Percentiles rank a stretch among this genome's conserved stretches.
phyloP scores from a whole-genome alignment of 1,139 yeast genomes.

The Zygoascus sp. region DNA sequence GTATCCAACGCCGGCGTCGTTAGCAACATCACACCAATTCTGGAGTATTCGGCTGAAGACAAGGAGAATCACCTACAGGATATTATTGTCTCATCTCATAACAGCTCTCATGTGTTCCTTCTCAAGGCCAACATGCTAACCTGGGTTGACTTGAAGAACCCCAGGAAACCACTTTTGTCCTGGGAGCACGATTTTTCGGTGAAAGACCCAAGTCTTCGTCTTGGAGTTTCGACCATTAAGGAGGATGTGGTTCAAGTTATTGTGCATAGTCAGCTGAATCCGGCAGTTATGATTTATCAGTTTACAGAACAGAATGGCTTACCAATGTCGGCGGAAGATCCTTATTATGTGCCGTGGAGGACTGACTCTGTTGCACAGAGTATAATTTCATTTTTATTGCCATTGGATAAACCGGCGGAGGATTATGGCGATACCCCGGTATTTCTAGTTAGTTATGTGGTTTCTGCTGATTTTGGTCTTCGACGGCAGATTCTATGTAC shows the following conservation, averaged over 20 bases:
- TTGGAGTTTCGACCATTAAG: conserved; percentile 35
- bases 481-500: conserved; percentile 21
- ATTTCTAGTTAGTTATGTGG: conserved; percentile 13
- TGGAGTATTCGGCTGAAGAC: conserved; percentile 5
- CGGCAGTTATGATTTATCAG: conserved; percentile 42
- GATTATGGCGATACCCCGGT: neutral
- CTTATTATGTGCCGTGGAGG: conserved; percentile 28
- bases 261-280: conserved; percentile 42
- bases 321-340: conserved; percentile 44
- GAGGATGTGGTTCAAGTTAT: conserved; percentile 35
- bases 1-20: conserved; percentile 6
- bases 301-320: conserved; percentile 40
- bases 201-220: conserved; percentile 50
- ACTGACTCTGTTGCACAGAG: conserved; percentile 21
- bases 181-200: conserved; percentile 66
- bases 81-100: conserved; percentile 17
- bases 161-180: conserved; percentile 44
- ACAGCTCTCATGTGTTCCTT: conserved; percentile 22
- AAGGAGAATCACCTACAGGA: conserved; percentile 12
- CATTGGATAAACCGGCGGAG: neutral
- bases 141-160: conserved; percentile 28
- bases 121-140: conserved; percentile 26
- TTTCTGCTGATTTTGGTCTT: conserved; percentile 27
- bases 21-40: conserved; percentile 4
- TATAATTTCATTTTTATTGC: conserved; percentile 13